Base-by-base conservation (phyloP, 2,329 filamentous ascomycete genomes). In the Venturia carpophila region DNA sequence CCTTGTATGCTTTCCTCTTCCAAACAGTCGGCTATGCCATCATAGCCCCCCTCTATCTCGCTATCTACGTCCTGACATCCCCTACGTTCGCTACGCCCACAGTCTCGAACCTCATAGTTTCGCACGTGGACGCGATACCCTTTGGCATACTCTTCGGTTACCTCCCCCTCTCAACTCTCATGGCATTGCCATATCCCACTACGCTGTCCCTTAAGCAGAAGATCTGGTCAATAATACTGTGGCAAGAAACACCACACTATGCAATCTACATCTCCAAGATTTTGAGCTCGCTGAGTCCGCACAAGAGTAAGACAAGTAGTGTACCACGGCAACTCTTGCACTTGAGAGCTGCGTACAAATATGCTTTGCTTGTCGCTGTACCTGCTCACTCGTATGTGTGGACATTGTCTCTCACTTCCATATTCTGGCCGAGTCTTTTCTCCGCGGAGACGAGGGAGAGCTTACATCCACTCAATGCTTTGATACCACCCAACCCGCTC, bases 341-440 rank as follows among this genome's bases (percentile, higher is more conserved):
- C 9, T 41, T 64, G 43, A 47, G 63, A 27, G 47, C 43, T 11
- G 63, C 47, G 13, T 64, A 64, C 52, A 64, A 64, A 27, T 64
- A 60, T 43, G 63, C 30, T 3, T 39, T 64, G 30, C 34, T 43
- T 11, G 6, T 64, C n/a, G 5, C 63, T 17, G 52, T 58, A 2
- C 47, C 52, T 6, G 39, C 17, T 15, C 63, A 64, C 19, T 17
- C 41, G 2, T 39, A 34, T 17, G 37, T 27, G 13, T 64, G 45
- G 63, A 52, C 47, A 11, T 17, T 64, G 21, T 64, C 49, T 37
- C 34, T 64, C 30, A 42, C 63, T 24, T 39, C 63, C 5, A 6
- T 64, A 4, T 7, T 60, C 21, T 49, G 47, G 30, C 49, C 63
- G 1, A 34, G 24, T 21, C 43, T 64, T 27, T 64, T 41, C 19